Evolutionary conservation across 192 early-diverging fungal genomes (phyloP).

Genomic region (Coemansia interrupta): DNA sequence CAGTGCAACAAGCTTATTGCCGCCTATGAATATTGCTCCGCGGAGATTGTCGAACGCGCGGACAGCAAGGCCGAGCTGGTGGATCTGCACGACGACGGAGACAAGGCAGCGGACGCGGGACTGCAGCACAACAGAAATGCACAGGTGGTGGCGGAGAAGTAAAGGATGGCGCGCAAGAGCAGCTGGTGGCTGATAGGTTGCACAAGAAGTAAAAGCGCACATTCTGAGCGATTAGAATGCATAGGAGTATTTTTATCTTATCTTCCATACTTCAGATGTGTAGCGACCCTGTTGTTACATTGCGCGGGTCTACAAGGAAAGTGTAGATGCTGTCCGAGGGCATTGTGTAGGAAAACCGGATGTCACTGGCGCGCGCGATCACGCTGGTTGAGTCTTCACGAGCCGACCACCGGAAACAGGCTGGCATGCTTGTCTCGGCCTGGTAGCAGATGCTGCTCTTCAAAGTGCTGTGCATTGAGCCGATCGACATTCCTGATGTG

Average conservation of each 20-base stretch:
- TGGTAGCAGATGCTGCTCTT: constrained; percentile 27
- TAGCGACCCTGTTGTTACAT: no score
- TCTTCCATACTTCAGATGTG: not conserved
- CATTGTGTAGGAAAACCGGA: constrained; percentile 25
- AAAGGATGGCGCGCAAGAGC: constrained; percentile 18
- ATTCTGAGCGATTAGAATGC: constrained; percentile 15
- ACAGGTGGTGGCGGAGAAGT: constrained; percentile 24
- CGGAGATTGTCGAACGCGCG: constrained; percentile 24
- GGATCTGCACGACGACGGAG: not conserved
- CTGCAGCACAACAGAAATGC: constrained; percentile 24
- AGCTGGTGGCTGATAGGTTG: constrained; percentile 17
- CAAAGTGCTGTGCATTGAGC: constrained; percentile 67
- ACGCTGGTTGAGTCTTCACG: constrained; percentile 66
- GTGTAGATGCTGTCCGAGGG: constrained; percentile 21
- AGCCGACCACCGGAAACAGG: constrained; percentile 57
- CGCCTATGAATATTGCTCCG: constrained; percentile 3
- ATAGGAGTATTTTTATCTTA: constrained; percentile 1
- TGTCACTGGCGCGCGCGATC: constrained; percentile 32
- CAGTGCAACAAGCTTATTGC: constrained; percentile 21
- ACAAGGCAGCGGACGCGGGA: not conserved
- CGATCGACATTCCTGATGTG: constrained; percentile 75
- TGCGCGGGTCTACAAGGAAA: not conserved
- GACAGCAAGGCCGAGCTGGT: constrained; percentile 39
- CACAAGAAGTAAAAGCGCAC: constrained; percentile 35
- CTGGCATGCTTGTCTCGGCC: constrained; percentile 62